Base-by-base conservation (phyloP, 2,329 filamentous ascomycete genomes). In the Aspergillus quadrilineatus region DNA sequence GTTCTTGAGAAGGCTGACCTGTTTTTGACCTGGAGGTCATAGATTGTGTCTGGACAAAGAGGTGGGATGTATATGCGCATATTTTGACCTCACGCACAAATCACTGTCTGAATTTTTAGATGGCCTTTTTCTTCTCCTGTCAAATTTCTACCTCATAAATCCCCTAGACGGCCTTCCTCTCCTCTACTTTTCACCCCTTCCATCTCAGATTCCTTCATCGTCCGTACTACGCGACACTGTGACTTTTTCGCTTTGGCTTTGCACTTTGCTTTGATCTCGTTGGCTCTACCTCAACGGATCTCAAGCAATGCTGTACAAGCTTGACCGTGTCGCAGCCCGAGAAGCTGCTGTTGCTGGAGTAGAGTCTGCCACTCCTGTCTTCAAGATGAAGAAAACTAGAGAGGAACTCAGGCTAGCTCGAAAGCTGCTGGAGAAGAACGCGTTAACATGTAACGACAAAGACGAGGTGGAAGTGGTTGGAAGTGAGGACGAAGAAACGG, bases 351-450 rank as follows among this genome's bases (percentile, higher is more conserved):
- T 37, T n/a, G 42, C 48, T 4, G 29, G 50, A 10, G 14, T 41
- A 15, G 48, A 50, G 15, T 17, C 57, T 14, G 10, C 47, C 14
- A n/a, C 55, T 26, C n/a, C 58, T 42, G 44, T 60, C 43, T 65
- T 66, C 59, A 64, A 60, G 48, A 46, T 66, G 30, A 61, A 53
- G 45, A 61, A 55, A 54, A 63, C 52, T 34, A 51, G 49, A 37
- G 57, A 47, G 28, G 56, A 59, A 5, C 53, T 65, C 12, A 53
- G 39, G 4, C 14, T 50, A 9, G 59, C 50, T 9, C 59, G 56
- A 9, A 30, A 46, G 6, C 32, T 37, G 50, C 47, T 57, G 10
- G 39, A 57, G 29, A 37, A 50, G 17, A 47, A 52, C 32, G 10
- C 8, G n/a, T 32, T 50, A 26, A 22, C 43, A 8, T 37, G 34